Conservation (phyloP, 345 rosid species). For the Iberis pinnata region DNA sequence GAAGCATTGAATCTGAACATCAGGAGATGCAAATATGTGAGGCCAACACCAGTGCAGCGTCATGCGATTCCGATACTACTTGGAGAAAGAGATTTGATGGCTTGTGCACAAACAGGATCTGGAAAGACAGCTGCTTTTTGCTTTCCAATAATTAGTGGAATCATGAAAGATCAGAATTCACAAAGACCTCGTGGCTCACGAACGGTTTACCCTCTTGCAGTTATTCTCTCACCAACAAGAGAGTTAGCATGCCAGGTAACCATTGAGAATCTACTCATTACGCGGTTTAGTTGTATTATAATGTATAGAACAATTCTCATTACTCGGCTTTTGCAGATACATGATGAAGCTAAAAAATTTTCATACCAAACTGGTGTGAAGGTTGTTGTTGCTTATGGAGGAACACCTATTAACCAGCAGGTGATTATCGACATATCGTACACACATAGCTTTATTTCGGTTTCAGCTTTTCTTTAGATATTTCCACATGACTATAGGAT, state of each 20-base stretch:
- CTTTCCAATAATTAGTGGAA: constrained; percentile 92
- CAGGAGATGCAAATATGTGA: constrained; percentile 89
- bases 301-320: constrained; percentile 8
- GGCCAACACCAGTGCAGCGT: constrained; percentile 95
- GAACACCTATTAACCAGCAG: constrained; percentile 94
- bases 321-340: constrained; percentile 52
- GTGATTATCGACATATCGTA: constrained; percentile 38
- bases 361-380: constrained; percentile 97
- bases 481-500: background rate
- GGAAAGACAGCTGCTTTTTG: constrained; percentile 99
- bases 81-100: constrained; percentile 89
- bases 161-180: constrained; percentile 54
- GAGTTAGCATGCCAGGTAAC: constrained; percentile 88
- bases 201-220: constrained; percentile 83
- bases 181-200: constrained; percentile 91
- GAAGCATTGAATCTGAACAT: constrained; percentile 83
- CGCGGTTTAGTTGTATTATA: too few species aligned
- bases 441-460: background rate
- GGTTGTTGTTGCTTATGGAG: constrained; percentile 98
- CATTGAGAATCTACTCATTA: background rate
- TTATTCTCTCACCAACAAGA: constrained; percentile 95
- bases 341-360: constrained; percentile 93
- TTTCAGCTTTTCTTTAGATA: background rate
- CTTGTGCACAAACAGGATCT: constrained; percentile 99
- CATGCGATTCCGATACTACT: constrained; percentile 85